Evolutionary conservation across 1,139 yeast genomes (phyloP).

Genomic region (Hemisphaericaspora xylanilytica): DNA sequence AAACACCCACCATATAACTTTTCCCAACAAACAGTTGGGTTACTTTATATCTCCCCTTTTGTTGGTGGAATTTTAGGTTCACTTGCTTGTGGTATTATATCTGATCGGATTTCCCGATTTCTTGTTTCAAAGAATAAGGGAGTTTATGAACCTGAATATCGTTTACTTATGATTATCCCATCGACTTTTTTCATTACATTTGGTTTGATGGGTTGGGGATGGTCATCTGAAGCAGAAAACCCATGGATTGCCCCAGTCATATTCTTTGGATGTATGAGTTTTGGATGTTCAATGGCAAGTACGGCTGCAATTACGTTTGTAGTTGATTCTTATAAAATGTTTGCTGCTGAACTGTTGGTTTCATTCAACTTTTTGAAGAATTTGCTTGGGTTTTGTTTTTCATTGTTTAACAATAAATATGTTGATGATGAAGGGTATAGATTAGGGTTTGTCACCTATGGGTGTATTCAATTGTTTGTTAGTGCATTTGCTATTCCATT

Average conservation of each 20-base stretch:
- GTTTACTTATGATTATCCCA: slow-evolving; percentile 55
- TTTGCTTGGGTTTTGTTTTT: slow-evolving; percentile 54
- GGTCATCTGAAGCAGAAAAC: slow-evolving; percentile 50
- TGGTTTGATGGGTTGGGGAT: slow-evolving; percentile 64
- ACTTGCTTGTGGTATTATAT: slow-evolving; percentile 48
- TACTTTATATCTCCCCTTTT: slow-evolving; percentile 57
- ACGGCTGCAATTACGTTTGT: slow-evolving; percentile 62
- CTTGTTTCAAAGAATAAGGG: slow-evolving; percentile 46
- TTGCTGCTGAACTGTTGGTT: slow-evolving; percentile 60
- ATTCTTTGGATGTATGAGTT: slow-evolving; percentile 54
- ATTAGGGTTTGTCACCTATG: slow-evolving; percentile 52
- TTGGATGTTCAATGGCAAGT: slow-evolving; percentile 60
- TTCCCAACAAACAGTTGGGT: slow-evolving; percentile 50
- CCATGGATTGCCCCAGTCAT: slow-evolving; percentile 61
- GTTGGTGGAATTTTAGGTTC: slow-evolving; percentile 61
- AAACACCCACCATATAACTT: slow-evolving; percentile 45
- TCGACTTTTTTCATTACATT: slow-evolving; percentile 42
- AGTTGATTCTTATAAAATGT: slow-evolving; percentile 57
- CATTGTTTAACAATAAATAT: slow-evolving; percentile 54
- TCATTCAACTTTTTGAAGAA: slow-evolving; percentile 56
- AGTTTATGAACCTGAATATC: slow-evolving; percentile 61
- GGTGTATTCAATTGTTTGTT: slow-evolving; percentile 48
- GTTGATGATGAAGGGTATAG: slow-evolving; percentile 42
- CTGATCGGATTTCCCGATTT: slow-evolving; percentile 45
- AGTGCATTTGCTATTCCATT: slow-evolving; percentile 52